A percentile compares a stretch with the other conserved stretches of the same genome.
phyloP scores from a whole-genome alignment of 2,329 filamentous ascomycete genomes.

The Cercospora brassicicola region DNA sequence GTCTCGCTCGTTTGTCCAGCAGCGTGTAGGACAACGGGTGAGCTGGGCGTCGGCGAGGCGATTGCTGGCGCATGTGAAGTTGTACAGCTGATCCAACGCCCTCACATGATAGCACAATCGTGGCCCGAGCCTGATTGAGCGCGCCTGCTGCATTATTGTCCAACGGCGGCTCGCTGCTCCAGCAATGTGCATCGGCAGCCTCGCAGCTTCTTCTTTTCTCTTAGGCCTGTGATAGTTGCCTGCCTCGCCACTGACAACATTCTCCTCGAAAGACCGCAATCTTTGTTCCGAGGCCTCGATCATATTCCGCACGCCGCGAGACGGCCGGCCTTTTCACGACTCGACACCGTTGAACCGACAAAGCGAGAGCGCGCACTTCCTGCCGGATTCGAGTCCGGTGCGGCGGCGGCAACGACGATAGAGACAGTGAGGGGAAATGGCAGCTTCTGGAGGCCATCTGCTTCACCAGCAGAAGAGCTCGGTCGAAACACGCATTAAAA shows the following conservation, averaged over 20 bases:
- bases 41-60: slow-evolving; percentile 9
- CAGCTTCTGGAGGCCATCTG: slow-evolving; percentile 38
- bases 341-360: neutral
- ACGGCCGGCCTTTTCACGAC: neutral
- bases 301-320: neutral
- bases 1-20: neutral
- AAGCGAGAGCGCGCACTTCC: neutral
- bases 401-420: slow-evolving; percentile 3
- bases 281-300: neutral
- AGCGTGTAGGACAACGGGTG: neutral
- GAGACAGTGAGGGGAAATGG: slow-evolving; percentile 26
- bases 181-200: slow-evolving; percentile 3
- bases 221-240: neutral
- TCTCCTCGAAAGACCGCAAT: neutral
- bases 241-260: slow-evolving; percentile 1
- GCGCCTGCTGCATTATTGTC: neutral
- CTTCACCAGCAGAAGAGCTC: slow-evolving; percentile 43
- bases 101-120: slow-evolving; percentile 4
- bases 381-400: neutral
- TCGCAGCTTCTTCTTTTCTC: slow-evolving; percentile 8
- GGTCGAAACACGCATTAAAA: slow-evolving; percentile 46
- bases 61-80: slow-evolving; percentile 9
- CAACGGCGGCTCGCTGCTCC: neutral
- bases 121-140: neutral
- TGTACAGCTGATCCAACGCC: neutral